Conservation (phyloP, 495 filamentous ascomycete species). For the Penicillium bialowiezense region DNA sequence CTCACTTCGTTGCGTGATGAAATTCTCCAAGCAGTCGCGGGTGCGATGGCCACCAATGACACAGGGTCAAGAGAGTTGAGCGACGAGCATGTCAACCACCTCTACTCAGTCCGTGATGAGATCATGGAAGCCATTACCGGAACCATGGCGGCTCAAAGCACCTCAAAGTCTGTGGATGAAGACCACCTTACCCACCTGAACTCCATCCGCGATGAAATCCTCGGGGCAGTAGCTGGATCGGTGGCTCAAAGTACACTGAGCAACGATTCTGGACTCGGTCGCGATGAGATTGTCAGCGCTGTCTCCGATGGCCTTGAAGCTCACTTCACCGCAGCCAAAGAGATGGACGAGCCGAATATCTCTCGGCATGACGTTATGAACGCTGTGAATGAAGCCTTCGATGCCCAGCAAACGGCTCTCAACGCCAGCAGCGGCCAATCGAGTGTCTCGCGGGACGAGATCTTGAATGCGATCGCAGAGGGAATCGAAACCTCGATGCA, state of each 20-base stretch:
- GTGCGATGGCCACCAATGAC: conserved; percentile 30
- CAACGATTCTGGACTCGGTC: conserved; percentile 47
- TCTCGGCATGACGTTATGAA: conserved; percentile 50
- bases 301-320: conserved; percentile 43
- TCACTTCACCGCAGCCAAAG: conserved; percentile 37
- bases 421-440: conserved; percentile 16
- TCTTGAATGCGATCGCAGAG: conserved; percentile 42
- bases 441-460: conserved; percentile 45
- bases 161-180: conserved; percentile 15
- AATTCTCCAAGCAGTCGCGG: conserved; percentile 47
- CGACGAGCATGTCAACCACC: conserved; percentile 5
- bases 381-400: conserved; percentile 55
- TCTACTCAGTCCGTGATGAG: conserved; percentile 9
- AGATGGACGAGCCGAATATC: conserved; percentile 36
- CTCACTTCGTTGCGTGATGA: conserved; percentile 28
- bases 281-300: conserved; percentile 45
- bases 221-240: conserved; percentile 36
- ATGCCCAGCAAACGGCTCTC: conserved; percentile 41
- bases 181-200: conserved; percentile 28
- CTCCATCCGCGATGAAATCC: conserved; percentile 39
- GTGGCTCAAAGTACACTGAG: conserved; percentile 46
- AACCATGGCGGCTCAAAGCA: conserved; percentile 50
- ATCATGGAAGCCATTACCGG: conserved; percentile 17
- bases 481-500: conserved; percentile 47
- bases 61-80: not conserved